Conservation (phyloP, 306 rosid genomes). For the Trifolium pratense region DNA sequence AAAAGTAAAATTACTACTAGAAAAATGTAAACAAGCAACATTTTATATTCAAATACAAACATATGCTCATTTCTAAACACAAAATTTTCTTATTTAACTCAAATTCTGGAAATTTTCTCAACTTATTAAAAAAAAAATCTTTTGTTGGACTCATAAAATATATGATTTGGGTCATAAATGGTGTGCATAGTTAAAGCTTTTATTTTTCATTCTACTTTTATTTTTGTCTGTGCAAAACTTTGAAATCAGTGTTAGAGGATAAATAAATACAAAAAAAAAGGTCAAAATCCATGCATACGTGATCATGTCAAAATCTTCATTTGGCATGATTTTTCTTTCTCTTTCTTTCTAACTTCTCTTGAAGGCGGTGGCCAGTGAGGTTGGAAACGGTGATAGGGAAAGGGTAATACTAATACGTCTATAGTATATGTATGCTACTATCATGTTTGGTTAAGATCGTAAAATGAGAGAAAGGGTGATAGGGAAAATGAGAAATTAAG, state of each 20-base stretch:
- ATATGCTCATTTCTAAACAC: too few species aligned
- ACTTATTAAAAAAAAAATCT: background rate
- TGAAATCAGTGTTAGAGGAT: slow-evolving; percentile 17
- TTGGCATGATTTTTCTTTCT: background rate
- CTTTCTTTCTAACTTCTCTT: background rate
- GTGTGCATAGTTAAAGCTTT: slow-evolving; percentile 19
- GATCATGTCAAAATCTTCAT: background rate
- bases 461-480: too few species aligned
- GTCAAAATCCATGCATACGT: slow-evolving; percentile 4
- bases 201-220: background rate
- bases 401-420: too few species aligned
- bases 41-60: too few species aligned
- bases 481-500: too few species aligned
- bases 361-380: background rate
- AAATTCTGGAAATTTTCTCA: too few species aligned
- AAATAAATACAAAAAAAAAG: background rate
- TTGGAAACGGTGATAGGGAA: too few species aligned
- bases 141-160: slow-evolving; percentile 3
- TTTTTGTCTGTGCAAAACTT: slow-evolving; percentile 39
- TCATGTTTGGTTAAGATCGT: too few species aligned
- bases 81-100: too few species aligned
- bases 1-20: too few species aligned
- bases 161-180: slow-evolving; percentile 29
- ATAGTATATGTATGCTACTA: too few species aligned
- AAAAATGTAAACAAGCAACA: too few species aligned